phyloP scores from a whole-genome alignment of 805 yeast genomes.

The Sugiyamaella marilandica region DNA sequence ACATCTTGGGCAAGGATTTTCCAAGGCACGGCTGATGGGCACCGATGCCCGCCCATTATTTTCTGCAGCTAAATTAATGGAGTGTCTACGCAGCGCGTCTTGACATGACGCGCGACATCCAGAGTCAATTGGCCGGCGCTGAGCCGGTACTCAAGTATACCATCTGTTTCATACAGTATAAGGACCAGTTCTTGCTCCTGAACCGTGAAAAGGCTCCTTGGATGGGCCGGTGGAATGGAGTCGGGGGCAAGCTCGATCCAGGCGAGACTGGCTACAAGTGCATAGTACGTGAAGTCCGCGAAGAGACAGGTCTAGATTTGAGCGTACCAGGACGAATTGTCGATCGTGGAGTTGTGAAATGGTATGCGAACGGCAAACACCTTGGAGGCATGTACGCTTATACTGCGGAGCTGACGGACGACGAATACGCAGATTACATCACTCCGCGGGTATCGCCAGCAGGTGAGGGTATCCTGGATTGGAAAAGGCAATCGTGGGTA shows the following conservation, averaged over 20 bases:
- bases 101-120: no score
- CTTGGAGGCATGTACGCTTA: conserved; percentile 1
- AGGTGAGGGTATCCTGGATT: conserved; percentile 1
- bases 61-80: no score
- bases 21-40: no score
- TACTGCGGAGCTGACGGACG: neutral
- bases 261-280: conserved; percentile 1
- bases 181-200: neutral
- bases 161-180: neutral
- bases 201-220: conserved; percentile 3
- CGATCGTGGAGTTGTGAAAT: neutral
- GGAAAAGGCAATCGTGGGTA: neutral
- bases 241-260: conserved; percentile 3
- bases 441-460: neutral
- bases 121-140: neutral
- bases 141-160: neutral
- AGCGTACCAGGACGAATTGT: neutral
- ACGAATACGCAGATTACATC: neutral
- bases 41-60: no score
- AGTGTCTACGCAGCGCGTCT: no score
- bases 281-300: neutral
- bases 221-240: conserved; percentile 8
- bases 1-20: no score
- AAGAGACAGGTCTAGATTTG: neutral
- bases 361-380: neutral